Evolutionary conservation across 2,329 filamentous ascomycete genomes (phyloP), one percentile per base, ranked within the genome.

Genomic region (Trichoderma pleuroti): DNA sequence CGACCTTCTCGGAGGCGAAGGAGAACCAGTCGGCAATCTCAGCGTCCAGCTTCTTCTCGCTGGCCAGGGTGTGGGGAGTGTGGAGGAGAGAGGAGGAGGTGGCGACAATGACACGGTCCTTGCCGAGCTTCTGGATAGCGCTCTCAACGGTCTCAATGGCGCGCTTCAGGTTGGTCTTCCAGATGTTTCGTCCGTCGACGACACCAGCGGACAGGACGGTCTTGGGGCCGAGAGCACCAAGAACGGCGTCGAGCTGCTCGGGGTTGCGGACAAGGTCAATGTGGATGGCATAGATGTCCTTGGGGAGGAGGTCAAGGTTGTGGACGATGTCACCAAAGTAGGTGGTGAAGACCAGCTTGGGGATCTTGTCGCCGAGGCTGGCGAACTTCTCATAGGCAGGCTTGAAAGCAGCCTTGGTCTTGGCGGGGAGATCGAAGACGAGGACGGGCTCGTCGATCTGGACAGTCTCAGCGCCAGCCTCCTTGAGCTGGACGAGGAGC

Each of bases 321-420:
- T 99, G 96, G 79, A 98, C 93, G 76, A 99, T 94, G 84, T 99
- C 96, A 86, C 96, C 96, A 81, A 99, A 99, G 90, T 98, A 99
- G 80, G 96, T 98, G 82, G 96, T 92, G 79, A 99, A 88, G 78
- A 96, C 89, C 72, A 98, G 84, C 83, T 95, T 91, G 80, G 96
- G 95, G 80, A 94, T 92, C 83, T 91, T 91, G 85, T 86, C 87
- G 80, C 92, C 93, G 72, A 94, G 88, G 79, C 85, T 85, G 77
- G 88, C 87, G 73, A 99, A 87, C 86, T 93, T 94, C 88, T 97
- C 92, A 80, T 99, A 99, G 72, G 94, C 90, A 76, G 96, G 93
- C 91, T 97, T 97, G 92, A 98, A 99, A 75, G 96, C 94, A 84
- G 90, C 90, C 92, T 98, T 98, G 86, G 91, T 89, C 88, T 97